Evolutionary conservation across 2,329 filamentous ascomycete genomes (phyloP), one percentile per base, ranked within the genome.

Genomic region (Sclerotinia borealis): DNA sequence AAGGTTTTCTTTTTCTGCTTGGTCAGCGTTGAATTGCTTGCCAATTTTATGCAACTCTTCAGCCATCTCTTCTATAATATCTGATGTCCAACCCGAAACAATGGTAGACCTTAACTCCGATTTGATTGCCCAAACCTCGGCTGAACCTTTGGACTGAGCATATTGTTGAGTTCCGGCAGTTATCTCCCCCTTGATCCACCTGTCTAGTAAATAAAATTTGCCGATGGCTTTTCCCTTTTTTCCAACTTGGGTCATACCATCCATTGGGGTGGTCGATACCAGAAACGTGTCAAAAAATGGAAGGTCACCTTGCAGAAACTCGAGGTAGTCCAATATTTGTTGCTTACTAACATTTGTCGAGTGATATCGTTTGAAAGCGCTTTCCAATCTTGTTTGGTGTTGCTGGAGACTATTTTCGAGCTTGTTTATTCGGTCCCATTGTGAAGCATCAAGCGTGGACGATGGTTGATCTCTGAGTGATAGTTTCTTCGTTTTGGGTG

Each of bases 231-330:
- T 83, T 1, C 83, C 83, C 0, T 75, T 69, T 7, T 72, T 76
- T 0, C 80, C 84, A 0, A 85, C 77, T 0, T 73, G 64, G 0
- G 51, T 69, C 76, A 83, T 85, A 0, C 79, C 83, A 29, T 81
- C 76, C 0, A 51, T 41, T 2, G 77, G 67, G 0, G 72, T 65
- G 0, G 75, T 65, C 0, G 86, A 84, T 0, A 86, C 65, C 1
- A 71, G 72, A 9, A 92, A 83, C 0, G 87, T 85, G 2, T 83
- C 77, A 69, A 81, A 85, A 65, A 83, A 88, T 0, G 76, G 72
- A 0, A 76, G 71, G 15, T 83, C 80, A 0, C 80, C 75, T 0
- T 81, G 77, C 0, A 77, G 79, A 65, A 89, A 87, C 60, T 83
- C 80, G 0, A 83, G 74, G 39, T 76, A 75, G 1, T 78, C 75